Evolutionary conservation across 2,329 filamentous ascomycete genomes (phyloP), one percentile per base, ranked within the genome.

Genomic region (Talaromyces sp.): DNA sequence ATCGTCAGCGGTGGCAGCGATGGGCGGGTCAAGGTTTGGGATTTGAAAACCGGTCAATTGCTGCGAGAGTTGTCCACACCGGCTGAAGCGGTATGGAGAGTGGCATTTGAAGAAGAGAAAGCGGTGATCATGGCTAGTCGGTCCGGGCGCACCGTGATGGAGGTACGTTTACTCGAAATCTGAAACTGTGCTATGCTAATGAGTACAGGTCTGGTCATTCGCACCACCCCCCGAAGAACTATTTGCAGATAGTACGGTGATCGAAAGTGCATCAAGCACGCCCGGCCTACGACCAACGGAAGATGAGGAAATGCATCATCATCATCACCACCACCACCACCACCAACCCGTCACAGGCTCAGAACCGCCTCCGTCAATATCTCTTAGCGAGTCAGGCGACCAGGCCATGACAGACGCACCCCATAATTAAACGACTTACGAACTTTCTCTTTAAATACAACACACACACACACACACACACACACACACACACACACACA

Each of bases 21-120:
- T 76, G 95, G 95, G n/a, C 85, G 95, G 60, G 95, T 99, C 67
- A 99, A 98, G 78, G 93, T 99, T 61, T 99, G 95, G 95, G 93
- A 96, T 78, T 81, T 98, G 64, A 92, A 95, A 76, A 95, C 91
- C 1, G 95, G 95, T 3, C 89, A 91, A 63, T 83, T 96, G 31
- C 91, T 99, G 23, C 87, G 95, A 64, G 95, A 99, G 77, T 84
- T 99, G 46, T 93, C 93, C 54, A 88, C 89, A 21, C 92, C 93
- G 60, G 92, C 93, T 0, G 93, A 99, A 72, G 93, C 93, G 16
- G 95, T 99, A 0, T 99, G 95, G 95, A 86, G 95, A 64, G 93
- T 99, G 37, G 95, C 96, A 0, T 99, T 99, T 74, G 95, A 99
- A 73, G 93, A 96, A 67, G 95, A 99, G 77, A 98, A 97, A 76